Evolutionary conservation across 371 early-diverging fungal genomes (phyloP).

Genomic region (Lichtheimia hyalospora): DNA sequence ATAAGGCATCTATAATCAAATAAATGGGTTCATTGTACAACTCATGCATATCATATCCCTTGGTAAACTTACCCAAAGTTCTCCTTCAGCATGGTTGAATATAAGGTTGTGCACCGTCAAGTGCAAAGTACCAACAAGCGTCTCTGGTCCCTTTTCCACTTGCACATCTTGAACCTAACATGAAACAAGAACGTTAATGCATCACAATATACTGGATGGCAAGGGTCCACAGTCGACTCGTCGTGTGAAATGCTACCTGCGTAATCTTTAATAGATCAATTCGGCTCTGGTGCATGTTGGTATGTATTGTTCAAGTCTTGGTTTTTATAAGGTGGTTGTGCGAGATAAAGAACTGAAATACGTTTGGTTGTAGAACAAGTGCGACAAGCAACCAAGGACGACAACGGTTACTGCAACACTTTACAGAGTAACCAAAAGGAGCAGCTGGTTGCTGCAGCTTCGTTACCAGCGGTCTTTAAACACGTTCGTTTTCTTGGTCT

Average conservation of each 20-base stretch:
- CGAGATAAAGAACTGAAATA: too few species aligned
- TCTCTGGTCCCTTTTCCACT: constrained; percentile 58
- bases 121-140: constrained; percentile 70
- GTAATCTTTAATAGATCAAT: constrained; percentile 50
- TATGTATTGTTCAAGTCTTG: too few species aligned
- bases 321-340: too few species aligned
- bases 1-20: constrained; percentile 68
- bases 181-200: background rate
- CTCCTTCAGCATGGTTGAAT: constrained; percentile 63
- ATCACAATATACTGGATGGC: too few species aligned
- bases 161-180: constrained; percentile 63
- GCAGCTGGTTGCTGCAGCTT: too few species aligned
- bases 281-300: constrained; percentile 37
- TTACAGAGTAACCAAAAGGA: background rate
- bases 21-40: constrained; percentile 4
- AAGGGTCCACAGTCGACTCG: too few species aligned
- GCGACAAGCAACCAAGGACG: too few species aligned
- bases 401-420: too few species aligned
- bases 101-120: constrained; percentile 80
- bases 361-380: background rate
- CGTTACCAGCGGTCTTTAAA: too few species aligned
- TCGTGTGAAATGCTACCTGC: constrained; percentile 23
- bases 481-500: too few species aligned
- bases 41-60: background rate
- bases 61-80: constrained; percentile 64